Evolutionary conservation across 208 protist species (phyloP), one percentile per base, ranked within the genome.

Genomic region (Trypanosoma mega): DNA sequence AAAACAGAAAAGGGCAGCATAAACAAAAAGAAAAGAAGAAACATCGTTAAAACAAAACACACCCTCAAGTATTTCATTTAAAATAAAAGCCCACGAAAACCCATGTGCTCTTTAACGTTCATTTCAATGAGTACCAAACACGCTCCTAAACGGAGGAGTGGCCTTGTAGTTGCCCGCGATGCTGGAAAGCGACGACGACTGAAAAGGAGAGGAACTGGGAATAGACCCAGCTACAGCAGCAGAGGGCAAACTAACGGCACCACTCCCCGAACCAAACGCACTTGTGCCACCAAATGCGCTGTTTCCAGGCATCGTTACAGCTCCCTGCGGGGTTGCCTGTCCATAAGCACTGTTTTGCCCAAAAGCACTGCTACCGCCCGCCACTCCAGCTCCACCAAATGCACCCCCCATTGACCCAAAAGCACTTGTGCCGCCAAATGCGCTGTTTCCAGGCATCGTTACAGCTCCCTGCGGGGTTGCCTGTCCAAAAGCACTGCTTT

Each of bases 141-240:
- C 76, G 36, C 76, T 77, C 44, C 68, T 73, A 68, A 72, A 77
- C 16, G 74, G 57, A 24, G 51, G 60, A 18, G 53, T 55, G 49
- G 62, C 39, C 14, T 62, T 63, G 62, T 68, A 82, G 45, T 77
- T 82, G 8, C 76, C 76, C 26, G 76, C 70, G 24, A 82, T 48
- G 29, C 33, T 49, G 11, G 76, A 82, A 68, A 82, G 63, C 24
- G 59, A 75, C 12, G 76, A 78, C 23, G 64, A 45, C 34, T 77
- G 55, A 57, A 82, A 82, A 0, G 58, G 46, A n/a, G 63, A 58
- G 6, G 6, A 12, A 3, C 57, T 41, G 4, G 18, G 34, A 6
- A 21, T 49, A 16, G 41, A 51, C 4, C 37, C 29, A 2, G 57
- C 41, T 36, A 72, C 63, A 1, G 66, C 55, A 3, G 24, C 46